Percentiles rank a stretch among this genome's conserved stretches.
phyloP scores from a whole-genome alignment of 2,329 filamentous ascomycete genomes.

The Colletotrichum orchidophilum region DNA sequence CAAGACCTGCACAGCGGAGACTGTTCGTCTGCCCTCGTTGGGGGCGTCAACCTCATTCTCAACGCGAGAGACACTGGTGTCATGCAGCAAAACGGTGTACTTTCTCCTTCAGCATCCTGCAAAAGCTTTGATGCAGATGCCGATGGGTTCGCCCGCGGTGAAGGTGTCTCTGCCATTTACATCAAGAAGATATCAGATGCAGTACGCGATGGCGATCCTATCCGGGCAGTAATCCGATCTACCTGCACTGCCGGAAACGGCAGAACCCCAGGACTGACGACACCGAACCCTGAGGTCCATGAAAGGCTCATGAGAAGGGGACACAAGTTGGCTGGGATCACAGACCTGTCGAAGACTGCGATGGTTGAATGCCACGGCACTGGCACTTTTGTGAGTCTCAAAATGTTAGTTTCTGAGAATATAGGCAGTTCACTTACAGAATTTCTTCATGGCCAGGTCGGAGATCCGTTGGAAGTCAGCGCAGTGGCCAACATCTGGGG shows the following conservation, averaged over 20 bases:
- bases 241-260: conserved; percentile 54
- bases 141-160: conserved; percentile 61
- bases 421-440: neutral
- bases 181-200: conserved; percentile 59
- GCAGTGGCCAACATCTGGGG: conserved; percentile 45
- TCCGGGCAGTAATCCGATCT: conserved; percentile 50
- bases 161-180: conserved; percentile 54
- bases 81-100: conserved; percentile 46
- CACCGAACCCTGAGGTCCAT: conserved; percentile 48
- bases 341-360: conserved; percentile 38
- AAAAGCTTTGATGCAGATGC: conserved; percentile 54
- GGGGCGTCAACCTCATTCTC: conserved; percentile 48
- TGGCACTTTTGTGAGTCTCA: conserved; percentile 49
- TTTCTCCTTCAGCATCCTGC: conserved; percentile 45
- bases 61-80: conserved; percentile 41
- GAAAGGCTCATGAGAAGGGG: conserved; percentile 46
- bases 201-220: conserved; percentile 55
- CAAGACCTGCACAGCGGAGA: conserved; percentile 40
- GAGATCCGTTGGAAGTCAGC: conserved; percentile 56
- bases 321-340: conserved; percentile 45
- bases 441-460: conserved; percentile 41
- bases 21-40: conserved; percentile 45
- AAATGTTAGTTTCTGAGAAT: neutral
- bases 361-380: conserved; percentile 53
- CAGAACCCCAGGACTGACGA: conserved; percentile 48